Evolutionary conservation across 495 filamentous ascomycete species (phyloP).

Genomic region (Penicillium turbatum): DNA sequence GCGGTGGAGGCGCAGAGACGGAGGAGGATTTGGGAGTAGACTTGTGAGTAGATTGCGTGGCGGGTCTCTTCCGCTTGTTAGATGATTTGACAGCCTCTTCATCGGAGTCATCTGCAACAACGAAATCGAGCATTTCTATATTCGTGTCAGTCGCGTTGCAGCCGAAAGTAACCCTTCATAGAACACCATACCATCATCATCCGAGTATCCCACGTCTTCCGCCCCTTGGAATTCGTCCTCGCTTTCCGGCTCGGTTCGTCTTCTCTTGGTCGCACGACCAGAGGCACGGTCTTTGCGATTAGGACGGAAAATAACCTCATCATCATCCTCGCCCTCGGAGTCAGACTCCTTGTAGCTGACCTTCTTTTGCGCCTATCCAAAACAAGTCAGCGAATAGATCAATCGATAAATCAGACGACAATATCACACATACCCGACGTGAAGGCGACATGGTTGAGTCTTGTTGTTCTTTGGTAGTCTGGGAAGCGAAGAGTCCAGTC

Average conservation of each 20-base stretch:
- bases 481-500: constrained; percentile 8
- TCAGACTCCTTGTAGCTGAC: constrained; percentile 48
- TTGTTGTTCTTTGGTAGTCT: constrained; percentile 19
- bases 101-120: constrained; percentile 75
- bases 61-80: constrained; percentile 69
- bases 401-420: neutral
- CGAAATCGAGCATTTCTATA: constrained; percentile 76
- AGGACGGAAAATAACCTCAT: constrained; percentile 48
- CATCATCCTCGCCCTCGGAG: constrained; percentile 53
- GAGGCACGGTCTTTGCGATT: constrained; percentile 30
- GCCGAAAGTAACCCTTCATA: neutral
- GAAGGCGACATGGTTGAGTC: constrained; percentile 39
- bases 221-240: constrained; percentile 69
- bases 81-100: constrained; percentile 59
- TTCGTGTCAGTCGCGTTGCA: constrained; percentile 16
- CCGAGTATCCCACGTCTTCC: constrained; percentile 47
- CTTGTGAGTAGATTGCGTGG: constrained; percentile 50
- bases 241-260: constrained; percentile 49
- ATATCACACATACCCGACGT: constrained; percentile 35
- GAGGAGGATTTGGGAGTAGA: constrained; percentile 55
- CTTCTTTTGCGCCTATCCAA: constrained; percentile 39
- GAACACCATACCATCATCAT: constrained; percentile 56
- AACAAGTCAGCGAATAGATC: constrained; percentile 4
- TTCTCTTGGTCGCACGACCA: constrained; percentile 44
- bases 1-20: constrained; percentile 42